Evolutionary conservation across 2,329 filamentous ascomycete species (phyloP), one percentile per base, ranked within the genome.

Genomic region (Tetracladium maxilliforme): DNA sequence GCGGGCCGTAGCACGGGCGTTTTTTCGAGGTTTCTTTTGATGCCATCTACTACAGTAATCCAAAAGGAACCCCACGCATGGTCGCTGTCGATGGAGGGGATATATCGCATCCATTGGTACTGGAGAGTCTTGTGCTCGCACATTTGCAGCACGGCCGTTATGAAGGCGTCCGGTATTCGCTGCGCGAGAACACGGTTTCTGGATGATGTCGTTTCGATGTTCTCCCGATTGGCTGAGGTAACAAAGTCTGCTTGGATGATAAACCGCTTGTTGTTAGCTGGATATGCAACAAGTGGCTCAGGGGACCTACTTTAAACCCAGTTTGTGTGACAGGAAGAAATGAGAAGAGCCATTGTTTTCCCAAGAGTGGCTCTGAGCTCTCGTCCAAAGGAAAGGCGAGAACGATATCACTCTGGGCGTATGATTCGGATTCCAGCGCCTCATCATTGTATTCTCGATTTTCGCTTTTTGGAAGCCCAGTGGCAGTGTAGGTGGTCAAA

Each of bases 231-330:
- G 4, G 54, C 58, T 10, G 51, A 36, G 0, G 53, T 61, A 19
- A 57, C 54, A 27, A 64, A 65, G 31, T 65, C 59, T 6, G 54
- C 45, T 7, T 65, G 59, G 8, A 66, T 56, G 2, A 64, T 35
- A 21, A 65, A 64, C 42, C 54, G 14, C 7, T 10, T 4, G n/a
- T 24, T 2, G 17, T 35, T 14, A 35, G 22, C 17, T 16, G 7
- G 14, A n/a, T 22, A 9, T 15, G 22, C 10, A 24, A n/a, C 14
- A 10, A 10, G 16, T 22, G 14, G 11, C 14, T 21, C n/a, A 27
- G 19, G 22, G 7, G 11, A 14, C 41, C 30, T 31, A 56, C 52
- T 20, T 51, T 56, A 35, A 61, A 61, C 1, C 52, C 54, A 21
- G 48, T 41, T 5, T 39, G 33, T 0, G 49, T 39, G n/a, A 63